Base-by-base conservation (phyloP, 2,329 filamentous ascomycete genomes). In the Sphaceloma murrayae region DNA sequence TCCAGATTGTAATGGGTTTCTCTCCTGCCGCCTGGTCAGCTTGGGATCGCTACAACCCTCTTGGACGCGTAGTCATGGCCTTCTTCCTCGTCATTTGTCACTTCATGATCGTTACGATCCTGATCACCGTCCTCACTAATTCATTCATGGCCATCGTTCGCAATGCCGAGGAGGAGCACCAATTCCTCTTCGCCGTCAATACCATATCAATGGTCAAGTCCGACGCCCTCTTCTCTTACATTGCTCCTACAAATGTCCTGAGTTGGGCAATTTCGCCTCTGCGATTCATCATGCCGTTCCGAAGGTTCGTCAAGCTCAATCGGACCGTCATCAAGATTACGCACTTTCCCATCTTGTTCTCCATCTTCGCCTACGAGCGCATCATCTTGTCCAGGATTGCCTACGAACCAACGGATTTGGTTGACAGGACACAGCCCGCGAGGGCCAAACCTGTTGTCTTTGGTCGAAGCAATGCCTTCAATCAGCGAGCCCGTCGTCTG, bases 121-220 rank as follows among this genome's bases (percentile, higher is more conserved):
- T 96, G 24, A 89, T 96, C 54, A 94, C 88, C 0, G 89, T 96
- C n/a, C 63, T 96, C 49, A 94, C 88, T 4, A 95, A 95, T 58
- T 94, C 85, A 0, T 96, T 95, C 67, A 94, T 93, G 82, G 79
- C 82, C 1, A 89, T 95, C 58, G 85, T 91, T 2, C 86, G 86
- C 42, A 95, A 95, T 58, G 87, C 88, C 5, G 85, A 86, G 45
- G 83, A 95, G 60, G 89, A 95, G 63, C 88, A 95, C 54, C 77
- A 80, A 52, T 95, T 94, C 58, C 66, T 95, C 2, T 95, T 96
- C 57, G 89, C 89, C 0, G 87, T 96, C 61, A 96, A 95, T 58
- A 93, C 89, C 3, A 94, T 95, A 39, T 93, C 86, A 3, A 93
- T 94, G 85, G 89, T 95, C 52, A 96, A 95, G 62, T 94, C 91